Base-by-base conservation (phyloP, 2,329 filamentous ascomycete genomes). In the Phialophora verrucosa region DNA sequence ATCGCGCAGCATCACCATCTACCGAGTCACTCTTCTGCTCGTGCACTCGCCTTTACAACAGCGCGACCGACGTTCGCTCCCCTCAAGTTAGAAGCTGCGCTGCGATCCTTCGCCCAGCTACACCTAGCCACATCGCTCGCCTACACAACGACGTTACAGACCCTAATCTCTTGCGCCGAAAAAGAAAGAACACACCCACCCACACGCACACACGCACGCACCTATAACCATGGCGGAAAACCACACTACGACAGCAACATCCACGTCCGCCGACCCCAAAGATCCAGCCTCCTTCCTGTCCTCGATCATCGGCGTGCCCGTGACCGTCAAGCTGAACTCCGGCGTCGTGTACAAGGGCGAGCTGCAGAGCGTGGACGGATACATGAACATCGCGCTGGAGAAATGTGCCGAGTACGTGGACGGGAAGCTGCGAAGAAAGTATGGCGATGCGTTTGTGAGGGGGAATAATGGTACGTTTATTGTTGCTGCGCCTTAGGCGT, bases 301-400 rank as follows among this genome's bases (percentile, higher is more conserved):
- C 79, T 92, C 97, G 77, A 97, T 99, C 77, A 96, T 97, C 75
- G 93, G 94, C 68, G 92, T 92, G 70, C 88, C 92, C 44, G 95
- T 99, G 72, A 96, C 92, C 1, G 94, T 99, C 72, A 98, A 98
- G 83, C 86, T 99, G 73, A 99, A 99, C 82, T 97, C 93, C n/a
- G 95, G 95, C 62, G 93, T 97, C 67, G 89, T 98, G 69, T 99
- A 97, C 85, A 97, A 95, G 86, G 95, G 95, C 73, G 93, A 97
- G 78, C 86, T 98, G 44, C 93, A 98, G 78, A 97, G 93, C 0
- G 94, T 99, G 58, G 95, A 99, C 79, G 95, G 95, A 60, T 99
- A 98, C 82, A 99, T 99, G 95, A 99, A 99, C 82, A 97, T 99
- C 77, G 94, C 95, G 12, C 87, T 99, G 32, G 95, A 99, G 80